Percentiles rank a stretch among this genome's conserved stretches.
Evolutionary conservation across 768 basidiomycete species (phyloP).

Genomic region (Leccinum longicurvipes): DNA sequence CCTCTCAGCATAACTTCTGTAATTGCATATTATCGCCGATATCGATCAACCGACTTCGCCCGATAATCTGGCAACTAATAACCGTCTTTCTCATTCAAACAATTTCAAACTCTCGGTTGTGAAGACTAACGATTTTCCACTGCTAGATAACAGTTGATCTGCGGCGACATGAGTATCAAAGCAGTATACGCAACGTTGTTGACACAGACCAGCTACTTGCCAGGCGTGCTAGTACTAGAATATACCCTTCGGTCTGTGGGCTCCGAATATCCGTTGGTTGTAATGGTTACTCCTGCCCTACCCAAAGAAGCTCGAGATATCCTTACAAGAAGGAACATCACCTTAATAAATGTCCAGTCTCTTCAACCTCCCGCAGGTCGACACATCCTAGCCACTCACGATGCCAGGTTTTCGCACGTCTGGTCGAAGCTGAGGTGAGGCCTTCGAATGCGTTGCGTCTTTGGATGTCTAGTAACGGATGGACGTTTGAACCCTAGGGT

Average conservation of each 20-base stretch:
- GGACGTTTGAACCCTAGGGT: constrained; percentile 28
- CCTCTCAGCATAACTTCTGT: neutral
- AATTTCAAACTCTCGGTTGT: neutral
- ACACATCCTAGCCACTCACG: constrained; percentile 33
- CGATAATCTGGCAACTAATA: neutral
- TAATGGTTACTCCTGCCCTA: constrained; percentile 66
- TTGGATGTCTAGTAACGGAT: neutral
- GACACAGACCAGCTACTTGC: constrained; percentile 59
- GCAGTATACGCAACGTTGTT: constrained; percentile 76
- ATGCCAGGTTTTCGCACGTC: constrained; percentile 56
- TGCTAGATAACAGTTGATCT: neutral
- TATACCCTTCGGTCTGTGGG: constrained; percentile 48
- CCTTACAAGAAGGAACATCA: constrained; percentile 53
- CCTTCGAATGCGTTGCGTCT: neutral
- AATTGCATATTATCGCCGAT: neutral
- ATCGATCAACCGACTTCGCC: neutral
- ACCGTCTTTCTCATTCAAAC: neutral
- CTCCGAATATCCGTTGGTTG: constrained; percentile 71
- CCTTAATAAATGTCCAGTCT: constrained; percentile 53
- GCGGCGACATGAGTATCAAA: constrained; percentile 33
- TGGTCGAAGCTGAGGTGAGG: constrained; percentile 59
- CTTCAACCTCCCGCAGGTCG: constrained; percentile 49
- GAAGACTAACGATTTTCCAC: neutral
- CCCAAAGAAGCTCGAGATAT: constrained; percentile 47
- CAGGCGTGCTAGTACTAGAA: constrained; percentile 55